These are phyloP conservation scores for Fibroporia radiculosa DNA, from an alignment of 768 basidiomycete genomes.

Conservation along the genomic window DNA sequence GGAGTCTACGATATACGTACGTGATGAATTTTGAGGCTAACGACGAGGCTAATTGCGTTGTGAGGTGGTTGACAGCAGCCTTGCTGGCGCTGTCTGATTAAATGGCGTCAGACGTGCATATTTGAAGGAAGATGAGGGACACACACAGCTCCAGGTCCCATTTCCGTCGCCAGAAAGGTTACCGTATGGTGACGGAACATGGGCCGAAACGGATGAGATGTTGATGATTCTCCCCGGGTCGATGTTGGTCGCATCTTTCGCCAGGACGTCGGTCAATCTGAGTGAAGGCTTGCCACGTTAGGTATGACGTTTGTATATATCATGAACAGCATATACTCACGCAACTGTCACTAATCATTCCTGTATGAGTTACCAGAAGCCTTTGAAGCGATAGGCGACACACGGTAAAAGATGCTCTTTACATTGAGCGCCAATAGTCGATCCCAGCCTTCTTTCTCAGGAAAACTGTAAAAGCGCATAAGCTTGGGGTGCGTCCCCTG, in stretches of 20 bases:
- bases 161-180: constrained; percentile 40
- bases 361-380: not conserved
- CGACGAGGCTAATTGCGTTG: constrained; percentile 61
- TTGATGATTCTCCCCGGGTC: constrained; percentile 79
- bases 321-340: constrained; percentile 23
- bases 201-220: constrained; percentile 64
- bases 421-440: constrained; percentile 78
- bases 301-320: not conserved
- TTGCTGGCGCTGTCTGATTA: constrained; percentile 69
- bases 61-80: constrained; percentile 83
- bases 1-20: constrained; percentile 32
- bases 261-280: constrained; percentile 52
- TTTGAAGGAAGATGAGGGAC: not conserved
- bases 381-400: constrained; percentile 15
- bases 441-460: constrained; percentile 84
- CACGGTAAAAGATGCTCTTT: constrained; percentile 78
- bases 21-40: constrained; percentile 54
- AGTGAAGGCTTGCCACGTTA: too few relatives aligned
- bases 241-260: constrained; percentile 50
- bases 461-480: constrained; percentile 33
- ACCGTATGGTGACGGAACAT: constrained; percentile 45
- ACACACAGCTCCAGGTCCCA: constrained; percentile 78
- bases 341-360: constrained; percentile 44
- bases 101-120: not conserved
- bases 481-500: not conserved